Percentiles rank a stretch among this genome's conserved stretches.
Conservation (phyloP, 345 rosid species). For the Abelmoschus esculentus region DNA sequence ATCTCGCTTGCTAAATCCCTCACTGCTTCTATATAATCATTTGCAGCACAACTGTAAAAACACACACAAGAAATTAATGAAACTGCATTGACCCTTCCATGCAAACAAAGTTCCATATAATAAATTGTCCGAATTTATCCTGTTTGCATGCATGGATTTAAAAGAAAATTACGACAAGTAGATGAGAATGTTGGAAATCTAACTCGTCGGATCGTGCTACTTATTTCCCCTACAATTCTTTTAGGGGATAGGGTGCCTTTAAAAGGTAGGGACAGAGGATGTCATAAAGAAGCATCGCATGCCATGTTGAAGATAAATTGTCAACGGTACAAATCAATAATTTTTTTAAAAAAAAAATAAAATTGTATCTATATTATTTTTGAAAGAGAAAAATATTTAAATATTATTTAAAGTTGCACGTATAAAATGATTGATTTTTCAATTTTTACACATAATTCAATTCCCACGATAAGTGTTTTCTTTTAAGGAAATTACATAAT, state of each 20-base stretch:
- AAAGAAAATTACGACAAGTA: background rate
- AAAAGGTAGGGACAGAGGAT: background rate
- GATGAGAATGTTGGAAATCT: background rate
- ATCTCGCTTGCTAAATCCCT: constrained; percentile 61
- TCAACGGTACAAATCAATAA: background rate
- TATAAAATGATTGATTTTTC: background rate
- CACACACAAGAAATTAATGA: background rate
- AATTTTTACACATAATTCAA: background rate
- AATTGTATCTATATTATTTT: too few relatives aligned
- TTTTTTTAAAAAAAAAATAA: too few relatives aligned
- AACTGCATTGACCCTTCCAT: background rate
- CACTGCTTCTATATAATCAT: constrained; percentile 54
- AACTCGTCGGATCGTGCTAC: constrained; percentile 3
- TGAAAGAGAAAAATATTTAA: too few relatives aligned
- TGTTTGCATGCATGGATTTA: background rate
- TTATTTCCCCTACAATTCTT: background rate
- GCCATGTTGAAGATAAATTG: background rate
- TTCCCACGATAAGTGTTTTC: too few relatives aligned
- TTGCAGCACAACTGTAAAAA: constrained; percentile 51
- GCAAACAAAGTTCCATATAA: background rate
- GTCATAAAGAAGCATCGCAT: background rate
- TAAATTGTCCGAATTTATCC: background rate
- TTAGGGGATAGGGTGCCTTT: background rate
- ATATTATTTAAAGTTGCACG: constrained; percentile 8
- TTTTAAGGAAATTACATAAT: background rate